These are phyloP conservation scores for Uromyces viciae-fabae DNA, from an alignment of 1,284 basidiomycete species.

Conservation along the genomic window DNA sequence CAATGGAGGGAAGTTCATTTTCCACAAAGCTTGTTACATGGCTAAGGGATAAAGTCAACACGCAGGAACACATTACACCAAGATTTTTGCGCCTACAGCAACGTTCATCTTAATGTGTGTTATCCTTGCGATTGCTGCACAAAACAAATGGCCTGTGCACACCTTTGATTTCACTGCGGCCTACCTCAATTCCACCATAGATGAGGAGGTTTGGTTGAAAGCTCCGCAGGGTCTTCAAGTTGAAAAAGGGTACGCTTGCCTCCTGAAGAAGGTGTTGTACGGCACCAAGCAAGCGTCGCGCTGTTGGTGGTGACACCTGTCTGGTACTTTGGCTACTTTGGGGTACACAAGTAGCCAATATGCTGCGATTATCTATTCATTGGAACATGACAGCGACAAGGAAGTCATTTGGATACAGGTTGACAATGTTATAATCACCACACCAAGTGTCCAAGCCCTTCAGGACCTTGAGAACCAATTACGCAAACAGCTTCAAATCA, in stretches of 20 bases:
- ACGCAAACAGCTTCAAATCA: background rate
- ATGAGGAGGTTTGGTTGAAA: background rate
- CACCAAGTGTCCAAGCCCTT: background rate
- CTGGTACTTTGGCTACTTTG: background rate
- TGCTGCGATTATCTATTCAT: background rate
- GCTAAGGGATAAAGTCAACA: slow-evolving; percentile 45
- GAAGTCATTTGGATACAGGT: slow-evolving; percentile 12
- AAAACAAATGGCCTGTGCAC: background rate
- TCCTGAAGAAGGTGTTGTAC: background rate
- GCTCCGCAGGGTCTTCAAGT: background rate
- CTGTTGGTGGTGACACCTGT: background rate
- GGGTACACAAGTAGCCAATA: background rate
- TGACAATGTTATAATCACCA: background rate
- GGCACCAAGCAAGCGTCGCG: background rate
- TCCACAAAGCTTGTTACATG: slow-evolving; percentile 46
- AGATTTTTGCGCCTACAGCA: slow-evolving; percentile 43
- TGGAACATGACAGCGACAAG: background rate
- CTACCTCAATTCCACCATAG: background rate
- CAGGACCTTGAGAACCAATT: background rate
- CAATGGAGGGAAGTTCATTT: background rate
- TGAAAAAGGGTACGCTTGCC: background rate
- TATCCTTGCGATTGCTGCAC: background rate
- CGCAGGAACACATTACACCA: slow-evolving; percentile 41
- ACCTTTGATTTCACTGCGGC: slow-evolving; percentile 12
- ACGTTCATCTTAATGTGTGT: background rate